Evolutionary conservation across 208 protist species (phyloP).

Genomic region (Wallacemonas sp.): DNA sequence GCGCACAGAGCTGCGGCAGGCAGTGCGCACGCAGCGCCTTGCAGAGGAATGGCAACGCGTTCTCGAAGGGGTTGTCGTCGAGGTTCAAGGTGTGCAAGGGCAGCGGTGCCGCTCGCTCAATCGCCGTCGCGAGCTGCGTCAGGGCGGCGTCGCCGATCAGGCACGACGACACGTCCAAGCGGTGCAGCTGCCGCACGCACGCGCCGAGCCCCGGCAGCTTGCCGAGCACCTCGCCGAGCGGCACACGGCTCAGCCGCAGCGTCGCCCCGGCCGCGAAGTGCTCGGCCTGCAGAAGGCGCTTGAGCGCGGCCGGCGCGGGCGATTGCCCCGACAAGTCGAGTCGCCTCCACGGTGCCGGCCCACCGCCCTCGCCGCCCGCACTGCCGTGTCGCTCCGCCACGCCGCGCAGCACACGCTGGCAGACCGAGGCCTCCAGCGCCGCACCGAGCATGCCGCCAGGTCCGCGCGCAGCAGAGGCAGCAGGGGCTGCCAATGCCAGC

Average conservation of each 20-base stretch:
- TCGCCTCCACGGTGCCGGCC: constrained; percentile 22
- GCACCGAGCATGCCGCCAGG: too few relatives aligned
- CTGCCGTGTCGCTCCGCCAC: too few relatives aligned
- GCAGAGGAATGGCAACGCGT: constrained; percentile 59
- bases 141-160: constrained; percentile 42
- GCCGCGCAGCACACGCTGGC: constrained; percentile 40
- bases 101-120: constrained; percentile 38
- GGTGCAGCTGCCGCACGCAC: constrained; percentile 28
- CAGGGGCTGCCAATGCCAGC: constrained; percentile 27
- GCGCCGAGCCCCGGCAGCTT: constrained; percentile 21
- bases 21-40: constrained; percentile 54
- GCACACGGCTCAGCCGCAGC: constrained; percentile 18
- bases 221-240: constrained; percentile 32
- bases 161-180: constrained; percentile 47
- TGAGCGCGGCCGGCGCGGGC: constrained; percentile 20
- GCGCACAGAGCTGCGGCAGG: constrained; percentile 46
- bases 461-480: too few relatives aligned
- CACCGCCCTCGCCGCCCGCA: constrained; percentile 17
- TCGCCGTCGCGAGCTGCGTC: constrained; percentile 38
- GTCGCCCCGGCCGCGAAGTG: constrained; percentile 15
- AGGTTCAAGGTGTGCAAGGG: constrained; percentile 48
- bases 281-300: constrained; percentile 27
- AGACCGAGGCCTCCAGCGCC: constrained; percentile 23
- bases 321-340: constrained; percentile 31
- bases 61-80: constrained; percentile 45